phyloP scores from a whole-genome alignment of 345 rosid genomes.

The Adansonia digitata region DNA sequence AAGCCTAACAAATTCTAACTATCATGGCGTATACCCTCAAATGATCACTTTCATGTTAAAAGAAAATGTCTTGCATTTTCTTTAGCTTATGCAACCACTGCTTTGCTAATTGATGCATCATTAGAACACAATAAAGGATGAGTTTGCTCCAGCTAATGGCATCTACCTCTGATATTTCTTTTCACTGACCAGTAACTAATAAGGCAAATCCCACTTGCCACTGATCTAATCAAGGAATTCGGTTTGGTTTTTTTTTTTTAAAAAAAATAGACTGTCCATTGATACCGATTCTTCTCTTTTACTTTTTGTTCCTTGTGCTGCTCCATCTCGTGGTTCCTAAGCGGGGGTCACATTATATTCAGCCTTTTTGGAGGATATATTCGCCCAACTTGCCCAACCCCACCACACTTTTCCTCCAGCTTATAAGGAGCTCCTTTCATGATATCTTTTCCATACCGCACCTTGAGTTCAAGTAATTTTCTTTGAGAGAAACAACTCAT shows the following conservation, averaged over 20 bases:
- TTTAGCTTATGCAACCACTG: neutral
- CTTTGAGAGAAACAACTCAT: constrained; percentile 23
- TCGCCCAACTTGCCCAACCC: constrained; percentile 59
- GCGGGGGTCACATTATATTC: constrained; percentile 42
- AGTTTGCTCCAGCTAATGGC: constrained; percentile 8
- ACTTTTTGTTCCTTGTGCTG: constrained; percentile 17
- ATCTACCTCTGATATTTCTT: neutral
- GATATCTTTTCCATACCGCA: constrained; percentile 15
- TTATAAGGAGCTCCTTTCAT: constrained; percentile 44
- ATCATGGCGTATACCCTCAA: neutral
- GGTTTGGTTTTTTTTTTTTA: constrained; percentile 13
- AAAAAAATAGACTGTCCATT: constrained; percentile 16
- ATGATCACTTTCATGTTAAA: neutral
- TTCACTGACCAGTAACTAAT: constrained; percentile 1
- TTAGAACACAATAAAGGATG: neutral
- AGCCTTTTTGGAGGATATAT: constrained; percentile 41
- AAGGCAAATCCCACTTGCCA: constrained; percentile 22
- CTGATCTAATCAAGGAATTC: constrained; percentile 28
- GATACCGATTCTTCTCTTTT: constrained; percentile 36
- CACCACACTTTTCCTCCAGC: constrained; percentile 42
- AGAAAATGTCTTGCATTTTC: neutral
- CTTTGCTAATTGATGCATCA: neutral
- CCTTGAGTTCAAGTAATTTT: constrained; percentile 14
- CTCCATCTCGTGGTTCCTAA: constrained; percentile 46
- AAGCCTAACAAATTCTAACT: neutral